phyloP scores from a whole-genome alignment of 345 rosid species.

The Eucalyptus urophylla region DNA sequence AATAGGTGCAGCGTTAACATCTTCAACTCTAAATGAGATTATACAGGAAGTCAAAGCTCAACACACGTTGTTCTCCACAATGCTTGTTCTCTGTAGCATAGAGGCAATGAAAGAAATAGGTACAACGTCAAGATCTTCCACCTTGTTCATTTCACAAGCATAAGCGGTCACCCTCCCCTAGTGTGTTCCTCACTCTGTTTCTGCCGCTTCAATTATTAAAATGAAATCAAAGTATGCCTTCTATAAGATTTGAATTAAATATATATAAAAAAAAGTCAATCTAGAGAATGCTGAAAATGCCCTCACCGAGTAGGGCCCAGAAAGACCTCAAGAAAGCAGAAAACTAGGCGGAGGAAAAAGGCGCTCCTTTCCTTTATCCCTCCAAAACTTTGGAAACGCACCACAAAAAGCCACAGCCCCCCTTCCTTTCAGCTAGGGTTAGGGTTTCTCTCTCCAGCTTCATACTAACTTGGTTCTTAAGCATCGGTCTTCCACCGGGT shows the following conservation, averaged over 20 bases:
- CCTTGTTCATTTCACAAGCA: too few relatives aligned
- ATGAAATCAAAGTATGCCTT: neutral
- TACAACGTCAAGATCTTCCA: too few relatives aligned
- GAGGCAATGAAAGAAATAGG: too few relatives aligned
- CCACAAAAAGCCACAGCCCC: neutral
- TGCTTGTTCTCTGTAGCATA: too few relatives aligned
- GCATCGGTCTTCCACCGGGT: neutral
- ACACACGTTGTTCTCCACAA: fast-evolving
- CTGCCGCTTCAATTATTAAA: neutral
- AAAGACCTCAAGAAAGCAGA: neutral
- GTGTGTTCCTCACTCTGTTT: too few relatives aligned
- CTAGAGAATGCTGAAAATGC: neutral
- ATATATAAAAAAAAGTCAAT: fast-evolving
- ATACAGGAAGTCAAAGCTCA: too few relatives aligned
- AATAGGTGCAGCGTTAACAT: too few relatives aligned
- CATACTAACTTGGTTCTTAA: neutral
- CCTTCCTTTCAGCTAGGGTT: constrained; percentile 13
- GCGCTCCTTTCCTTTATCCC: neutral
- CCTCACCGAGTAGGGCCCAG: neutral
- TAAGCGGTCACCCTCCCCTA: too few relatives aligned
- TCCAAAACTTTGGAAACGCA: neutral
- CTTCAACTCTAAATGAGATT: too few relatives aligned
- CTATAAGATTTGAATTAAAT: neutral
- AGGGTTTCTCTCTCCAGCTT: neutral
- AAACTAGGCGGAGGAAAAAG: neutral